These are phyloP conservation scores for Xylaria polymorpha DNA, from an alignment of 2,329 filamentous ascomycete species.

Conservation along the genomic window DNA sequence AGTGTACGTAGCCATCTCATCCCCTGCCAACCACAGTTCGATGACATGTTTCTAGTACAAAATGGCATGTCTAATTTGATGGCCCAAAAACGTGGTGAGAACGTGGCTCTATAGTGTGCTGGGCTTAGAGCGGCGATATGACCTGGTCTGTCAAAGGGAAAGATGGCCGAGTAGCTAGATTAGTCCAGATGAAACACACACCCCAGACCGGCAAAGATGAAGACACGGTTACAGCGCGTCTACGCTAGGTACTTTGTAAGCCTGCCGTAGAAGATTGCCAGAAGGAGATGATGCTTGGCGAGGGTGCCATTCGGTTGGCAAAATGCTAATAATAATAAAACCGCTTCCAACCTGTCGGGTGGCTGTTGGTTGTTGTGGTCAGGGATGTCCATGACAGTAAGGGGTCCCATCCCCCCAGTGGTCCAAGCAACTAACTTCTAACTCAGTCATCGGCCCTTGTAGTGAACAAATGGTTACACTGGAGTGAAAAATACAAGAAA, in stretches of 20 bases:
- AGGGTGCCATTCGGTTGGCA: slow-evolving; percentile 34
- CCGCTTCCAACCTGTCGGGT: slow-evolving; percentile 41
- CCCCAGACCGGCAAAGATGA: slow-evolving; percentile 27
- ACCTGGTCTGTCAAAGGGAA: slow-evolving; percentile 24
- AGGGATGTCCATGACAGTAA: slow-evolving; percentile 10
- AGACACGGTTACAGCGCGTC: slow-evolving; percentile 22
- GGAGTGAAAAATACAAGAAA: not conserved
- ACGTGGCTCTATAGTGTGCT: slow-evolving; percentile 28
- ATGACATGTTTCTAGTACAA: slow-evolving; percentile 12
- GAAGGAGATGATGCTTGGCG: slow-evolving; percentile 18
- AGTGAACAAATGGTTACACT: no score
- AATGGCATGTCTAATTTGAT: not conserved
- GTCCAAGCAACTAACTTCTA: slow-evolving; percentile 10
- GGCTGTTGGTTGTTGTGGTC: slow-evolving; percentile 17
- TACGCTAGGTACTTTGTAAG: slow-evolving; percentile 1
- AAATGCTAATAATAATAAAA: slow-evolving; percentile 27
- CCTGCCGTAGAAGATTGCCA: slow-evolving; percentile 22
- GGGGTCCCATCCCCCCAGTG: slow-evolving; percentile 3
- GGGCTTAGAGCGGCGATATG: slow-evolving; percentile 13
- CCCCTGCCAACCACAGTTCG: slow-evolving; percentile 7
- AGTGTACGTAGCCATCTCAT: slow-evolving; percentile 6
- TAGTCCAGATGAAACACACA: slow-evolving; percentile 31
- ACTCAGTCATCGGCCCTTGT: not conserved
- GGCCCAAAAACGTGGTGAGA: slow-evolving; percentile 33
- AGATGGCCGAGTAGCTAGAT: slow-evolving; percentile 23